Percentiles rank a stretch among this genome's conserved stretches.
phyloP scores from a whole-genome alignment of 495 filamentous ascomycete species.

The Neurospora tetrasperma region DNA sequence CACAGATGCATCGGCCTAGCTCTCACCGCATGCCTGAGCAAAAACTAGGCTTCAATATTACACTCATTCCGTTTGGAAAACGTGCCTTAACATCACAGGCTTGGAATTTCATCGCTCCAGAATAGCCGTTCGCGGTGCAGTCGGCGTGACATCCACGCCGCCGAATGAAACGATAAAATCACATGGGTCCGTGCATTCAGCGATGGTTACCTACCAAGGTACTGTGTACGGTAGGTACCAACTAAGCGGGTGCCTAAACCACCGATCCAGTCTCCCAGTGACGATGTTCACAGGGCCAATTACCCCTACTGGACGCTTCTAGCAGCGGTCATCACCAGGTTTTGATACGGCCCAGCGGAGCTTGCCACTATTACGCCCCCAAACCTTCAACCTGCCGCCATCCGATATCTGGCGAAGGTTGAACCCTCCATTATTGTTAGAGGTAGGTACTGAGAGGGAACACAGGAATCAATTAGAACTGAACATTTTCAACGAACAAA shows the following conservation, averaged over 20 bases:
- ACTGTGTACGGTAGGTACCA: too few relatives aligned
- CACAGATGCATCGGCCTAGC: neutral
- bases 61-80: neutral
- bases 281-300: neutral
- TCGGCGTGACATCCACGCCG: neutral
- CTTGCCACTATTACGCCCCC: neutral
- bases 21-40: neutral
- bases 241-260: neutral
- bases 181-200: neutral
- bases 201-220: neutral
- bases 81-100: neutral
- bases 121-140: neutral
- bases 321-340: neutral
- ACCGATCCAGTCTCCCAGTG: neutral
- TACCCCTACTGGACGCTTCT: neutral
- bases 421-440: neutral
- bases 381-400: neutral
- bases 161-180: neutral
- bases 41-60: neutral
- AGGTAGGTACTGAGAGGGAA: neutral
- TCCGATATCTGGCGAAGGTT: neutral
- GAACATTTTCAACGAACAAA: neutral
- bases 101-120: neutral
- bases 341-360: neutral
- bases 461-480: neutral